Conservation (phyloP, 208 protist species). For the Leishmania turanica region DNA sequence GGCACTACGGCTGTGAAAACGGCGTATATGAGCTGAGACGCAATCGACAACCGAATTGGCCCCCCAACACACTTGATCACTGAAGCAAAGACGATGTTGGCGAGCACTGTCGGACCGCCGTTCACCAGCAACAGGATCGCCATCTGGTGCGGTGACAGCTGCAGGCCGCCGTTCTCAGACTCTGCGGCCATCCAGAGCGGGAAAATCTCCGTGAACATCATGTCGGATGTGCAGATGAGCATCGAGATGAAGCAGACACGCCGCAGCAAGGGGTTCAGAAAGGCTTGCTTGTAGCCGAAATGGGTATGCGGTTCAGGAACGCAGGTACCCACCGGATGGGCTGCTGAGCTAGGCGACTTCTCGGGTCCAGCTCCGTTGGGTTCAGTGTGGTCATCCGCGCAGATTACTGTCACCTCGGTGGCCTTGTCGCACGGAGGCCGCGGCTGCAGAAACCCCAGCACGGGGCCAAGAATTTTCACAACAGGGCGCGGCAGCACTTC, state of each 20-base stretch:
- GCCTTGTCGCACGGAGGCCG: constrained; percentile 25
- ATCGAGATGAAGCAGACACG: constrained; percentile 66
- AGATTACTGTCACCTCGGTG: constrained; percentile 21
- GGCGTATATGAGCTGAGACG: constrained; percentile 34
- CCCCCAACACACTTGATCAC: constrained; percentile 27
- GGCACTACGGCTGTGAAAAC: constrained; percentile 40
- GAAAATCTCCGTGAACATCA: constrained; percentile 60
- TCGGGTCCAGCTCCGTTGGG: too few relatives aligned
- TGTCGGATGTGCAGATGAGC: constrained; percentile 64
- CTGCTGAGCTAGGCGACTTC: not conserved
- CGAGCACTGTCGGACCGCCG: constrained; percentile 46
- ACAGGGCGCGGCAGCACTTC: constrained; percentile 23
- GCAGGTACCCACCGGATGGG: not conserved
- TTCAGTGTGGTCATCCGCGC: not conserved
- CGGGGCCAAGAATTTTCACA: constrained; percentile 20
- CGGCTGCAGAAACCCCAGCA: constrained; percentile 37
- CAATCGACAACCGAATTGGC: constrained; percentile 52
- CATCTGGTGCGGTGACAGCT: constrained; percentile 29
- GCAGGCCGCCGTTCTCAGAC: constrained; percentile 36
- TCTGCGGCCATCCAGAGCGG: constrained; percentile 63
- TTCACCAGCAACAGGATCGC: constrained; percentile 51
- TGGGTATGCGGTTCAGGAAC: constrained; percentile 13
- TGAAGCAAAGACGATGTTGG: constrained; percentile 56
- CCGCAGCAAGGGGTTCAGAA: constrained; percentile 43
- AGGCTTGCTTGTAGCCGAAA: constrained; percentile 69